Base-by-base conservation (phyloP, 306 rosid genomes). In the Citrullus amarus region DNA sequence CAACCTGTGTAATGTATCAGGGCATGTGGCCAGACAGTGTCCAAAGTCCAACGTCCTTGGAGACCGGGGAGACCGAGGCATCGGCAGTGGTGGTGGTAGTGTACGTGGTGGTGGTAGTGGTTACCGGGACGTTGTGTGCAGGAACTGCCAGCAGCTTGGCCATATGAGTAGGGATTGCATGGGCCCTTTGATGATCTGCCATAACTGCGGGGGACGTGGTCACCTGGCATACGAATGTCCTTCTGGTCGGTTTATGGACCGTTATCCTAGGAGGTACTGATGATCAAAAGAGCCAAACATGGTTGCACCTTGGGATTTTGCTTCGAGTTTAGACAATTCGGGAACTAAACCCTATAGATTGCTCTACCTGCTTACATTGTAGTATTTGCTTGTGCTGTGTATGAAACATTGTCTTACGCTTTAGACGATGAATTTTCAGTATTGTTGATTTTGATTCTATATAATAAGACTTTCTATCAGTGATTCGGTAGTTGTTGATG, bases 81-180 rank as follows among this genome's bases (percentile, higher is more conserved):
- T 61, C 5, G 82, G 89, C 53, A 70, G 81, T 6, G 84, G 81
- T 1, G 81, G 77, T 15, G 78, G 93, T 2, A 82, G 75, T n/a
- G 17, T 79, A 3, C 85, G 87, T 44, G 90, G 83, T 7, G 56
- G 85, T 8, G 82, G 81, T 4, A 39, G 94, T 2, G 81, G 91
- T 56, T 90, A 84, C 72, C 87, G 97, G 2, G 98, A 95, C 57
- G 78, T 95, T 58, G 86, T 92, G 66, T 95, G 99, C 82, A 87
- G 97, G 86, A 95, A 85, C 86, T 95, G 99, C 80, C 96, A 95
- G 79, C 99, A 92, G 79, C 79, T 90, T 72, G 97, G 97, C 57
- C 99, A 95, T 84, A 88, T 91, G 93, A 95, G 99, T 81, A 87
- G 99, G 86, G 99, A 95, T 79, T 95, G 99, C 86, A 86, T 95